These are phyloP conservation scores for Claviceps pusilla DNA, from an alignment of 2,329 filamentous ascomycete species.

Conservation along the genomic window DNA sequence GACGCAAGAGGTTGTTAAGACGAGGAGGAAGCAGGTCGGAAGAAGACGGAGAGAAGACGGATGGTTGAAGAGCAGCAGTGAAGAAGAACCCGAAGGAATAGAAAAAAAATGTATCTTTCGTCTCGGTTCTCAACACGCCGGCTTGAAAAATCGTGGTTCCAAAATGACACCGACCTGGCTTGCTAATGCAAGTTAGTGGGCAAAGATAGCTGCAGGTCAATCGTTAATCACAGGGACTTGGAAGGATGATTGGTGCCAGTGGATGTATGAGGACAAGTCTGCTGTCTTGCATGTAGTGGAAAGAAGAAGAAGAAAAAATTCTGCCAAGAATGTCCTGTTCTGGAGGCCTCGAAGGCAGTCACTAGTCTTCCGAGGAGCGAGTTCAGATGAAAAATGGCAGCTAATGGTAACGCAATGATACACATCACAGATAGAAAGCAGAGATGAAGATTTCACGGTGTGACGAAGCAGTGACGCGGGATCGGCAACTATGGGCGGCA, in stretches of 20 bases:
- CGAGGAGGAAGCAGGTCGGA: not conserved
- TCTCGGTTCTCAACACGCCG: not conserved
- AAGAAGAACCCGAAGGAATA: not conserved
- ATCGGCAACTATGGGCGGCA: not conserved
- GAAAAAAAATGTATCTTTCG: not conserved
- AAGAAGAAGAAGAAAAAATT: not conserved
- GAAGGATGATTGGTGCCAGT: not conserved
- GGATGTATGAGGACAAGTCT: not conserved
- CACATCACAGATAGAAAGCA: conserved; percentile 1
- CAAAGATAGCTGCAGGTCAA: not conserved
- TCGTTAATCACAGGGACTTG: not conserved
- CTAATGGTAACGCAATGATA: not conserved
- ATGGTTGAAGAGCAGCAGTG: not conserved
- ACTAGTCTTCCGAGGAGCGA: not conserved
- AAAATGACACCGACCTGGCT: not conserved
- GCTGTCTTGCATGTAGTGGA: not conserved
- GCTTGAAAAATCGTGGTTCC: not conserved
- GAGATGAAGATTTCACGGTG: not conserved
- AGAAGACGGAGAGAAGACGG: not conserved
- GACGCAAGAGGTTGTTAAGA: not conserved
- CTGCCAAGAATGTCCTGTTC: not conserved
- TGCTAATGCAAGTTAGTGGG: conserved; percentile 1
- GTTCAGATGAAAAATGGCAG: not conserved
- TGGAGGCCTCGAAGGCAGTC: not conserved
- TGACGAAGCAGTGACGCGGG: not conserved